Conservation (phyloP, 2,329 filamentous ascomycete genomes). For the Cryphonectria carpinicola region DNA sequence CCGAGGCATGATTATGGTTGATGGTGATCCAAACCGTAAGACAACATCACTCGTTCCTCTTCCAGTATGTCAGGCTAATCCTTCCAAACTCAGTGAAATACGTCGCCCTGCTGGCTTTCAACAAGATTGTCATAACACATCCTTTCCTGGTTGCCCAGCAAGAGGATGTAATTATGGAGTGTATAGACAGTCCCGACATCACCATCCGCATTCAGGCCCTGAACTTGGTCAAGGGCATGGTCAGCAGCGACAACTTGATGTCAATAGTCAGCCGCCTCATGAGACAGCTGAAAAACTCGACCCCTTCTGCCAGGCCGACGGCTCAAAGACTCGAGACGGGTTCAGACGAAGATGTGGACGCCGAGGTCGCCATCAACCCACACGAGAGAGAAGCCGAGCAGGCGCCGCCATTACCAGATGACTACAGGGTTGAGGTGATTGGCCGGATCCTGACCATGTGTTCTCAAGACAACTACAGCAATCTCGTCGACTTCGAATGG, state of each 20-base stretch:
- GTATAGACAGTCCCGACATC: constrained; percentile 93
- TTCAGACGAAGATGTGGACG: constrained; percentile 55
- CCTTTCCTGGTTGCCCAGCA: constrained; percentile 87
- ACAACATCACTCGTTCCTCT: constrained; percentile 30
- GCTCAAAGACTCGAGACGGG: constrained; percentile 36
- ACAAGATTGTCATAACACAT: constrained; percentile 89
- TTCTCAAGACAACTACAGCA: constrained; percentile 82
- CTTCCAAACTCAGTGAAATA: constrained; percentile 75
- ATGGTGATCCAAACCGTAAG: constrained; percentile 91
- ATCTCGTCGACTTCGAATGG: constrained; percentile 93
- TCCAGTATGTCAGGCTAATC: constrained; percentile 20
- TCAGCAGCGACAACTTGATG: constrained; percentile 82
- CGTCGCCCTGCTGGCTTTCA: constrained; percentile 91
- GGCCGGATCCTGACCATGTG: constrained; percentile 86
- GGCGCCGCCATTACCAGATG: constrained; percentile 73
- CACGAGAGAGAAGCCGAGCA: constrained; percentile 42
- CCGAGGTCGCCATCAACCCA: constrained; percentile 47
- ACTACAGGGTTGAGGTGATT: constrained; percentile 85
- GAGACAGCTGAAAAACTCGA: constrained; percentile 74
- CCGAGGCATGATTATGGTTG: constrained; percentile 89
- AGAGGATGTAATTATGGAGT: constrained; percentile 94
- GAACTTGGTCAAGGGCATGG: constrained; percentile 92
- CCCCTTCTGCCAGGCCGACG: constrained; percentile 35
- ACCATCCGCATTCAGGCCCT: constrained; percentile 93
- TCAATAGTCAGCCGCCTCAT: constrained; percentile 85